phyloP scores from a whole-genome alignment of 2,329 filamentous ascomycete species.

The Botryotinia narcissicola region DNA sequence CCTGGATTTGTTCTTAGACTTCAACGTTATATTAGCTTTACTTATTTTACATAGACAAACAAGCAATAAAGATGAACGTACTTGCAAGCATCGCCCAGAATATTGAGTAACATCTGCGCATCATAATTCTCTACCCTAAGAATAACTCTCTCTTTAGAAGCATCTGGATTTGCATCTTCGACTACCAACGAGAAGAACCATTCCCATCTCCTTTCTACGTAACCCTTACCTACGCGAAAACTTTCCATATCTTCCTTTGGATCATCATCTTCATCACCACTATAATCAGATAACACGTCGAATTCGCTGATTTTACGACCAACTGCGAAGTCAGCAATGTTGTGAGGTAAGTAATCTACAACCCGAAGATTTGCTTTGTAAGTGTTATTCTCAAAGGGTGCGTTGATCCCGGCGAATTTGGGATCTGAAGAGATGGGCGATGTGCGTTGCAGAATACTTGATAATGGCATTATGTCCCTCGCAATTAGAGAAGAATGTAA shows the following conservation, averaged over 20 bases:
- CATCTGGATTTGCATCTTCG: constrained; percentile 58
- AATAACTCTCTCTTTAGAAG: constrained; percentile 54
- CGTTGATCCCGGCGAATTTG: constrained; percentile 37
- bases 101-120: constrained; percentile 54
- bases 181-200: constrained; percentile 82
- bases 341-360: constrained; percentile 72
- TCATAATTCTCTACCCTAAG: constrained; percentile 62
- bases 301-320: constrained; percentile 48
- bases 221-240: constrained; percentile 29
- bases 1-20: constrained; percentile 56
- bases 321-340: constrained; percentile 67
- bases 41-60: background rate
- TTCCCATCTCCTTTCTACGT: constrained; percentile 56
- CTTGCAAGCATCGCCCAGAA: constrained; percentile 49
- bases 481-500: background rate
- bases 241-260: constrained; percentile 27
- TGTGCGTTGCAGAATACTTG: constrained; percentile 9
- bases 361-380: constrained; percentile 72
- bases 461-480: background rate
- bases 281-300: constrained; percentile 49
- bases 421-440: constrained; percentile 1
- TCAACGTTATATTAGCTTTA: background rate
- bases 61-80: constrained; percentile 40
- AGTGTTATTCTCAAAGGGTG: constrained; percentile 73
- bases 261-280: constrained; percentile 35